Base-by-base conservation (phyloP, 371 early-diverging fungal genomes). In the Actinomortierella ambigua region DNA sequence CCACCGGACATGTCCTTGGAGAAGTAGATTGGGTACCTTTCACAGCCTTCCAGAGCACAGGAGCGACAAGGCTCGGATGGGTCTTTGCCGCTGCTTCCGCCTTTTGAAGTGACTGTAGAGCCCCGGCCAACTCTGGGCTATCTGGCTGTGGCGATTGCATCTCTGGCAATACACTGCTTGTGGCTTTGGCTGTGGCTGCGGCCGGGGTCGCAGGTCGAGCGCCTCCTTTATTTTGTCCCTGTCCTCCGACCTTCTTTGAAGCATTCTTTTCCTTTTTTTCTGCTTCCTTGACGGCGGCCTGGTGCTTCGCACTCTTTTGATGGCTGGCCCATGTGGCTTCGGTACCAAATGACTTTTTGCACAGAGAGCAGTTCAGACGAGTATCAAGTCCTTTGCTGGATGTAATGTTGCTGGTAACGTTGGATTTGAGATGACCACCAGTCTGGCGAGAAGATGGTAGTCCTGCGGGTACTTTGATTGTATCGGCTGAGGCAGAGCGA, bases 301-400 rank as follows among this genome's bases (percentile, higher is more conserved):
- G 49, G 23, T 76, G 76, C 34, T 76, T 76, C 43, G 70, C 59
- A 17, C 76, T 76, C 50, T 61, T 65, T 22, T 76, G 70, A 40
- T 76, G 76, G 9, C 54, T 76, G 50, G 65, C 61, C 69, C 69
- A 76, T 0, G 76, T 76, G 4, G 76, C 76, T 28, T 69, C 70
- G 2, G 65, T 60, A 4, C 66, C 63, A 53, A 76, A 76, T 0
- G 69, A 68, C 40, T 76, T 76, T 50, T 65, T 69, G 58, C 76
- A 76, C 1, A 60, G 57, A 3, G 53, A 14, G 42, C 76, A 76
- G 39, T 69, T 66, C 44, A 59, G 63, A 2, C 63, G 55, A 14
- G 41, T 57, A 17, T 65, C 65, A 0, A 51, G 0, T 50, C 34
- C 46, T 50, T n/a, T 23, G 50, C 28, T 24, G 48, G 15, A 20